These are phyloP conservation scores for Annulohypoxylon truncatum DNA, from an alignment of 2,329 filamentous ascomycete genomes.

Conservation along the genomic window DNA sequence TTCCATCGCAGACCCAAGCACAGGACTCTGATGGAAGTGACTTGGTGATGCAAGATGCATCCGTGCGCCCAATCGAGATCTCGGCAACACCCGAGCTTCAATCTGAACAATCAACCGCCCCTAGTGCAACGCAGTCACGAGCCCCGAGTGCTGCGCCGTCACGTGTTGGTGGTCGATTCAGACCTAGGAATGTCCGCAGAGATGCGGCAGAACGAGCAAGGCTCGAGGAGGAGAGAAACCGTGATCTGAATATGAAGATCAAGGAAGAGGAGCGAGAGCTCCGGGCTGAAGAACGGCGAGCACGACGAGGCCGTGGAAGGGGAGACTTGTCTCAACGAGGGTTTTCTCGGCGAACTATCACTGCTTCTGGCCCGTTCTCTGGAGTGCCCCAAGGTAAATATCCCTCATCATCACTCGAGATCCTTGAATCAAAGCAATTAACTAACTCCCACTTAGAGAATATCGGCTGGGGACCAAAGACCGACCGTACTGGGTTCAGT, in stretches of 20 bases:
- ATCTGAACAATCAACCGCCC: slow-evolving; percentile 25
- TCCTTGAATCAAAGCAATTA: neutral
- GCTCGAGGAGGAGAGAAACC: slow-evolving; percentile 55
- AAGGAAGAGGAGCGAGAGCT: slow-evolving; percentile 50
- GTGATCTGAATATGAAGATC: slow-evolving; percentile 47
- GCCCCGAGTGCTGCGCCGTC: slow-evolving; percentile 52
- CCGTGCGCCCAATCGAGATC: slow-evolving; percentile 11
- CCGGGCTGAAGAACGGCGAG: slow-evolving; percentile 50
- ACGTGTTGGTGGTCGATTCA: slow-evolving; percentile 56
- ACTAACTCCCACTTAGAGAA: slow-evolving; percentile 44
- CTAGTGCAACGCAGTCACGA: slow-evolving; percentile 44
- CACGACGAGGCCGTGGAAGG: slow-evolving; percentile 53
- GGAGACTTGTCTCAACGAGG: slow-evolving; percentile 49
- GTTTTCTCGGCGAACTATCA: slow-evolving; percentile 47
- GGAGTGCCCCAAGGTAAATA: slow-evolving; percentile 46
- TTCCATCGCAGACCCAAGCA: slow-evolving; percentile 27
- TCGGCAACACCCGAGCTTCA: slow-evolving; percentile 9
- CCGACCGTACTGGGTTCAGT: slow-evolving; percentile 46
- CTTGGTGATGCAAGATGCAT: slow-evolving; percentile 6
- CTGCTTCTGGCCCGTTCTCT: slow-evolving; percentile 54
- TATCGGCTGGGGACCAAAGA: slow-evolving; percentile 35
- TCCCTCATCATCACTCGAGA: neutral
- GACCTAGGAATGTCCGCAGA: slow-evolving; percentile 61
- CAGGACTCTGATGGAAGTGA: slow-evolving; percentile 18
- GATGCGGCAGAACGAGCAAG: slow-evolving; percentile 62